Percentiles rank a stretch among this genome's conserved stretches.
These are phyloP conservation scores for Calonectria henricotiae DNA, from an alignment of 2,329 filamentous ascomycete genomes.

Conservation along the genomic window DNA sequence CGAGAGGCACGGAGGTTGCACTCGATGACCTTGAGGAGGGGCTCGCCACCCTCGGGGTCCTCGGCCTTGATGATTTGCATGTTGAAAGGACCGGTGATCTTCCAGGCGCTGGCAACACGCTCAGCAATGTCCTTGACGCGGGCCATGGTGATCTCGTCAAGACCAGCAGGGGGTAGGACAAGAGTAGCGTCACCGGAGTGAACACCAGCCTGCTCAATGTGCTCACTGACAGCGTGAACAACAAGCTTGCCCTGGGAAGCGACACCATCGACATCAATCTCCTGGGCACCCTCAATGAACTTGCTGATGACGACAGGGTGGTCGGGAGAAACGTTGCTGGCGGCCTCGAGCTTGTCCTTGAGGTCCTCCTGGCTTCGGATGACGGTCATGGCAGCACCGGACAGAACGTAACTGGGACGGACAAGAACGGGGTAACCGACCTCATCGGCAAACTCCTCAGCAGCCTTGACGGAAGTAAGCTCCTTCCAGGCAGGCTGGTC, in stretches of 20 bases:
- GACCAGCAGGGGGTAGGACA: conserved; percentile 87
- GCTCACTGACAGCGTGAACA: conserved; percentile 93
- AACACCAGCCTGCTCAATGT: conserved; percentile 97
- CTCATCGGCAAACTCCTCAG: conserved; percentile 86
- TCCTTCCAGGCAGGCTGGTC: conserved; percentile 99
- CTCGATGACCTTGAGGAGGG: conserved; percentile 94
- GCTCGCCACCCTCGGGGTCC: conserved; percentile 80
- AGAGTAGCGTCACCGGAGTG: conserved; percentile 98
- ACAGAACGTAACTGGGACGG: conserved; percentile 94
- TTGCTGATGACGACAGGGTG: conserved; percentile 99
- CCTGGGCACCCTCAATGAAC: conserved; percentile 96
- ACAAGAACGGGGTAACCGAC: conserved; percentile 97
- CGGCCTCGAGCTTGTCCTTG: conserved; percentile 94
- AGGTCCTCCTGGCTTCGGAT: conserved; percentile 91
- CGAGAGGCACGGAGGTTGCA: conserved; percentile 98
- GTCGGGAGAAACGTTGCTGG: conserved; percentile 91
- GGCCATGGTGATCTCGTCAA: conserved; percentile 84
- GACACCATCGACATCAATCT: conserved; percentile 97
- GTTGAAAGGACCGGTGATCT: conserved; percentile 98
- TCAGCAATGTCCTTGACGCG: conserved; percentile 95
- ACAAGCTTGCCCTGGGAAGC: conserved; percentile 89
- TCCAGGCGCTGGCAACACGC: conserved; percentile 98
- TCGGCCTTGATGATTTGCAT: conserved; percentile 99
- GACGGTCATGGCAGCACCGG: conserved; percentile 98
- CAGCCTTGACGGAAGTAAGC: conserved; percentile 89